These are phyloP conservation scores for Hamamelis virginiana DNA, from an alignment of 164 flowering plant species.

Conservation along the genomic window DNA sequence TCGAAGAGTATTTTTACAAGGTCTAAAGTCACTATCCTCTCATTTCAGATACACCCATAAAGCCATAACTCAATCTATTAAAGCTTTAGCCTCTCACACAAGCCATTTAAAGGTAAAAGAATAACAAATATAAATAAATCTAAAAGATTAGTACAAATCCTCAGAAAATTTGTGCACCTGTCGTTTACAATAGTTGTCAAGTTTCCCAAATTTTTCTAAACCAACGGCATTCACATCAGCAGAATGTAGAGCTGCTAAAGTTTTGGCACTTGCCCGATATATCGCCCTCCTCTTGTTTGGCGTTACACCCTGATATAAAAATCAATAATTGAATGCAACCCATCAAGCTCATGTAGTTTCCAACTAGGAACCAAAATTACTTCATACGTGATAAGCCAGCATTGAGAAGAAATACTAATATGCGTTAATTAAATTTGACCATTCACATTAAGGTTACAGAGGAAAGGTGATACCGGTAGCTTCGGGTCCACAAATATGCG, in stretches of 20 bases:
- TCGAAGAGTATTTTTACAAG: neutral
- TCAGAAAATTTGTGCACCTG: slow-evolving; percentile 48
- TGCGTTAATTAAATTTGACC: too few species aligned
- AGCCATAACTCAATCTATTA: neutral
- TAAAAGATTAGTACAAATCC: neutral
- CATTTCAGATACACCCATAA: neutral
- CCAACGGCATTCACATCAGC: slow-evolving; percentile 77
- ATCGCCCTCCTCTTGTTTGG: slow-evolving; percentile 62
- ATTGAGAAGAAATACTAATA: too few species aligned
- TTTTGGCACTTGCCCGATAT: slow-evolving; percentile 61
- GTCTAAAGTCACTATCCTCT: neutral
- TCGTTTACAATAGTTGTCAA: slow-evolving; percentile 74
- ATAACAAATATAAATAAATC: neutral
- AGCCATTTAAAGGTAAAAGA: neutral
- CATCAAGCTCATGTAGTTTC: neutral
- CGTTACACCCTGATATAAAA: slow-evolving; percentile 56
- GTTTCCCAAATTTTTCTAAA: slow-evolving; percentile 68
- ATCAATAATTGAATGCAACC: neutral
- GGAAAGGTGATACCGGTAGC: slow-evolving; percentile 56
- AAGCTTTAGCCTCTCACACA: too few species aligned
- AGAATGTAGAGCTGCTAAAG: slow-evolving; percentile 76
- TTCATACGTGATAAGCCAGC: neutral
- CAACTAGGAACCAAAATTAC: neutral
- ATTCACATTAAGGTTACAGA: neutral
- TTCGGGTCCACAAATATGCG: slow-evolving; percentile 74